Conservation (phyloP, 371 early-diverging fungal species). For the Paraphysoderma sedebokerense region DNA sequence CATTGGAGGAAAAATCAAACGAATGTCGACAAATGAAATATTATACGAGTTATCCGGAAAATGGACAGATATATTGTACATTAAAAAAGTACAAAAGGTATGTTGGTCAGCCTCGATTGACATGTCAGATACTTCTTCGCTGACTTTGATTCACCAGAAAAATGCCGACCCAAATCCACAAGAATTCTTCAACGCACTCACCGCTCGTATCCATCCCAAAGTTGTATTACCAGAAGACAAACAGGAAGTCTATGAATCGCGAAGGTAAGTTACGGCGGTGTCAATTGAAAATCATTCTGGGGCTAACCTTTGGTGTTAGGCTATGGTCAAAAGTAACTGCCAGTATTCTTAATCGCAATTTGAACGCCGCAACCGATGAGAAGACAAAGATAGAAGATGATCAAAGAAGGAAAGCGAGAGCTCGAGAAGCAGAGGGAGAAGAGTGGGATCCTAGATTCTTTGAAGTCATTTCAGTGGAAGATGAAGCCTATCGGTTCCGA, state of each 20-base stretch:
- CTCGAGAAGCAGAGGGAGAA: constrained; percentile 23
- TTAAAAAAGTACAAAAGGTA: constrained; percentile 22
- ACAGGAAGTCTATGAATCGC: constrained; percentile 70
- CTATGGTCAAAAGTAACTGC: constrained; percentile 69
- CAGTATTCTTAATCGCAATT: constrained; percentile 44
- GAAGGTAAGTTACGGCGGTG: constrained; percentile 44
- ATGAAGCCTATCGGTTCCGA: not conserved
- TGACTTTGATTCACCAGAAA: too few species aligned
- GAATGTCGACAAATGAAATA: constrained; percentile 50
- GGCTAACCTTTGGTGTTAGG: constrained; percentile 11
- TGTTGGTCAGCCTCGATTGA: too few species aligned
- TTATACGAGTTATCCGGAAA: constrained; percentile 69
- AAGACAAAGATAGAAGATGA: constrained; percentile 68
- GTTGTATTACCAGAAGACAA: constrained; percentile 43
- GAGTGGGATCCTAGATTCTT: constrained; percentile 22
- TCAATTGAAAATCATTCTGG: not conserved
- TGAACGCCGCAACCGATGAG: constrained; percentile 61
- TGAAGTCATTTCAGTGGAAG: constrained; percentile 8
- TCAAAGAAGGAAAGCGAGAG: constrained; percentile 49
- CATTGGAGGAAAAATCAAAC: constrained; percentile 65
- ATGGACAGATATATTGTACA: constrained; percentile 63
- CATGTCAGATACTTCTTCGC: too few species aligned
- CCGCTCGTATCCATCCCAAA: constrained; percentile 45
- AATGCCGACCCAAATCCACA: constrained; percentile 11
- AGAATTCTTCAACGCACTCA: constrained; percentile 49